These are phyloP conservation scores for Pseudocercospora crystallina DNA, from an alignment of 2,329 filamentous ascomycete genomes.

Conservation along the genomic window DNA sequence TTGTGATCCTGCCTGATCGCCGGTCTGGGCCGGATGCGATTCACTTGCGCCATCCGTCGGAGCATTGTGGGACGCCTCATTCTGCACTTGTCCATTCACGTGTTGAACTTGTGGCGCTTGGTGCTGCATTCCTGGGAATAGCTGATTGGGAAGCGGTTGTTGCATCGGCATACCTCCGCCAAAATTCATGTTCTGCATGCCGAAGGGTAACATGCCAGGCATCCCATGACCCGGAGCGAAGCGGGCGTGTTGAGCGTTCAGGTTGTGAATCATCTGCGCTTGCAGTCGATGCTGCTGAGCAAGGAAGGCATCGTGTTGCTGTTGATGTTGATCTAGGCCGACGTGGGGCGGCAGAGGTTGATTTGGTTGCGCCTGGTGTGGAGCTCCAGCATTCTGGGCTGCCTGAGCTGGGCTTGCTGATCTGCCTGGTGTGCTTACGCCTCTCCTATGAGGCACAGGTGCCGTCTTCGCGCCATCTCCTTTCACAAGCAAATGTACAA, in stretches of 20 bases:
- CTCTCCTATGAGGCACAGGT: conserved; percentile 15
- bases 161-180: conserved; percentile 3
- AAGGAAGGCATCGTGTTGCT: conserved; percentile 3
- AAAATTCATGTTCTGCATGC: conserved; percentile 14
- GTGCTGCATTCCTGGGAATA: neutral
- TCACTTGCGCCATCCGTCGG: conserved; percentile 5
- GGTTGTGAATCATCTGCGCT: conserved; percentile 14
- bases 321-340: conserved; percentile 8
- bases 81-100: neutral
- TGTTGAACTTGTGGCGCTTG: neutral
- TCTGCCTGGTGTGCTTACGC: conserved; percentile 11
- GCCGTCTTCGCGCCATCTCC: conserved; percentile 20
- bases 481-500: conserved; percentile 36
- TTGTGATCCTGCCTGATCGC: neutral
- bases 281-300: conserved; percentile 17
- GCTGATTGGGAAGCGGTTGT: neutral
- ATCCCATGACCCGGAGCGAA: neutral
- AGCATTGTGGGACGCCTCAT: neutral
- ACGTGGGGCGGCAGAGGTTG: conserved; percentile 4
- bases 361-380: conserved; percentile 8
- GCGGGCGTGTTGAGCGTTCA: neutral
- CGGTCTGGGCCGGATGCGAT: neutral
- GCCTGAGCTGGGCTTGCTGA: conserved; percentile 14
- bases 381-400: conserved; percentile 5
- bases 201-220: conserved; percentile 8